Base-by-base conservation (phyloP, 2,329 filamentous ascomycete genomes). In the Colletotrichum incanum region DNA sequence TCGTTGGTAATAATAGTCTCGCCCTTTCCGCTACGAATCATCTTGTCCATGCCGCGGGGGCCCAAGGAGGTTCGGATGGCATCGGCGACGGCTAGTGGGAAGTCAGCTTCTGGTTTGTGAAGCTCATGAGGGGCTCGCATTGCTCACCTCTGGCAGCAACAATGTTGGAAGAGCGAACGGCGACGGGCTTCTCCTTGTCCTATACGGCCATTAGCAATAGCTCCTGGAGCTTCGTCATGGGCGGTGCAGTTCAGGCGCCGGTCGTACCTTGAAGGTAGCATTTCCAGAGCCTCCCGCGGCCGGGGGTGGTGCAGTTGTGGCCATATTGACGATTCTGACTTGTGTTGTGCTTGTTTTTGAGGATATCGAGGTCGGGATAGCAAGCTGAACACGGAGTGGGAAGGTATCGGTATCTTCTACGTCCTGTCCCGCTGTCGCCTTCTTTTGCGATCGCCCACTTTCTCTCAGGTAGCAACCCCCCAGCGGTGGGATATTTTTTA, bases 1-100 rank as follows among this genome's bases (percentile, higher is more conserved):
- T 99, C 96, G 88, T 99, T 99, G 80, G 96, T 99, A 86, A 99
- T 99, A 83, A 98, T 96, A 71, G 95, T 98, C 84, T 97, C 94
- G 85, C 96, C 96, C 86, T 94, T 98, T 82, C 95, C 94, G 73
- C 93, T 97, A 88, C 97, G 93, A 79, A 99, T 98, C 95, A 98
- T 98, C 88, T 98, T 98, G 87, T 98, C 95, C 95, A 98, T 98
- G 81, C 96, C 96, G 84, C 96, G 92, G 76, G 96, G 96, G 75
- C 96, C 96, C 77, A 99, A 89, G 74, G 96, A 98, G 37, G 96
- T 98, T 88, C 96, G 90, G 82, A 99, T 97, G 77, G 96, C 96
- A 90, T 99, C 96, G 82, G 96, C 93, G 80, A 99, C 96, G 81
- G 96, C 96, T 96, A 76, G 73, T 7, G 12, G 14, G 31, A 55